Evolutionary conservation across 345 rosid genomes (phyloP).

Genomic region (Sapria himalayana): DNA sequence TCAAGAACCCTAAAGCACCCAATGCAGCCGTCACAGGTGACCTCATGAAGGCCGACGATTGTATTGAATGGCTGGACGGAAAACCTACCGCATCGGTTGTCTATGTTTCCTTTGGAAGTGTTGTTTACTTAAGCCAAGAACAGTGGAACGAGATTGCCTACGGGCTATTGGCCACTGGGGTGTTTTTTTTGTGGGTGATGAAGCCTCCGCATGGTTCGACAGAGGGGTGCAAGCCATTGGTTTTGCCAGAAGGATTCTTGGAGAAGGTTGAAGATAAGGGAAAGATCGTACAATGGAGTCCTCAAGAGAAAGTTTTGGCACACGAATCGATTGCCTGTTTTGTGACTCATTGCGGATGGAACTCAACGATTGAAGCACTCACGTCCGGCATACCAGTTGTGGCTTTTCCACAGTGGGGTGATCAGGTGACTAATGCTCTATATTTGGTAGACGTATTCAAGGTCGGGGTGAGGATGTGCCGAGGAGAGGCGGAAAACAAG

Average conservation of each 20-base stretch:
- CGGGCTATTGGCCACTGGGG: constrained; percentile 31
- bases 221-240: constrained; percentile 15
- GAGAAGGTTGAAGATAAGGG: constrained; percentile 37
- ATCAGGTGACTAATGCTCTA: constrained; percentile 58
- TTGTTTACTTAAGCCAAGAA: constrained; percentile 40
- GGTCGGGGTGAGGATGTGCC: constrained; percentile 42
- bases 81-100: constrained; percentile 46
- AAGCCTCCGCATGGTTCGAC: constrained; percentile 23
- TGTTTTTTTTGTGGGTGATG: constrained; percentile 64
- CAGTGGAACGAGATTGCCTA: constrained; percentile 56
- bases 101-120: constrained; percentile 64
- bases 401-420: constrained; percentile 73
- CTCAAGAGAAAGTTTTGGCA: constrained; percentile 50
- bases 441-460: constrained; percentile 43
- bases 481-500: constrained; percentile 41
- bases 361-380: constrained; percentile 61
- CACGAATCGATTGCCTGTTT: constrained; percentile 58
- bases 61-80: constrained; percentile 56
- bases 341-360: constrained; percentile 85
- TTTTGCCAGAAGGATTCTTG: constrained; percentile 40
- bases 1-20: constrained; percentile 24
- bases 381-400: constrained; percentile 43
- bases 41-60: constrained; percentile 30
- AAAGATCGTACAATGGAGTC: constrained; percentile 48
- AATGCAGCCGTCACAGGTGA: constrained; percentile 22